Percentiles rank a stretch among this genome's conserved stretches.
Evolutionary conservation across 345 rosid species (phyloP).

Genomic region (Excoecaria agallocha): DNA sequence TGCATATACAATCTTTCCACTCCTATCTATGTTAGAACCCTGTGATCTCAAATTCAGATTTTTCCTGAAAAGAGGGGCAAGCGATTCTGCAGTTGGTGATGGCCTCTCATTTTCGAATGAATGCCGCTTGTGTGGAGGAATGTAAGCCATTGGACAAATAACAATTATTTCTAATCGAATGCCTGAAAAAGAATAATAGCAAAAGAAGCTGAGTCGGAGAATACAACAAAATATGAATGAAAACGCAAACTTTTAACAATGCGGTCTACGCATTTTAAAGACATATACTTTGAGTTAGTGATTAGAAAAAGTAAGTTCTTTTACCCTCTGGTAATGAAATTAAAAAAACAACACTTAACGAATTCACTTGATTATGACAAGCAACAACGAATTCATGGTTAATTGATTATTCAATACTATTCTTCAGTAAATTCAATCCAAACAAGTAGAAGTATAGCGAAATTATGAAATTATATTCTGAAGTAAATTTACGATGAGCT

Average conservation of each 20-base stretch:
- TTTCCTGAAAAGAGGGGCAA: constrained; percentile 30
- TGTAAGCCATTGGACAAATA: constrained; percentile 45
- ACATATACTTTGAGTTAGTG: neutral
- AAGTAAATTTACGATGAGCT: no score
- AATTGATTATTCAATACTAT: no score
- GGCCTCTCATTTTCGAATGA: constrained; percentile 28
- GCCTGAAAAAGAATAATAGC: constrained; percentile 5
- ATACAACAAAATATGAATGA: neutral
- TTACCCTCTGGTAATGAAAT: no score
- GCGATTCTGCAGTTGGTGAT: constrained; percentile 34
- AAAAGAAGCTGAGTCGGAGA: neutral
- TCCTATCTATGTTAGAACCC: constrained; percentile 9
- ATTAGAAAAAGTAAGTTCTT: neutral
- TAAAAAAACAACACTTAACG: no score
- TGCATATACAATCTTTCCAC: constrained; percentile 39
- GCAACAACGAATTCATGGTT: no score
- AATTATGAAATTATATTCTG: no score
- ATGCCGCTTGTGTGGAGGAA: constrained; percentile 65
- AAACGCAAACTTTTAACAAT: neutral
- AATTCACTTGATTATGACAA: no score
- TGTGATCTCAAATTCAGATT: constrained; percentile 23
- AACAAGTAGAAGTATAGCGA: no score
- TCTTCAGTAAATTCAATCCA: no score
- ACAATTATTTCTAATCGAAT: neutral
- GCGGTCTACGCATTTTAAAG: neutral